Evolutionary conservation across 768 basidiomycete genomes (phyloP), one percentile per base, ranked within the genome.

Genomic region (Botryobasidium botryosum): DNA sequence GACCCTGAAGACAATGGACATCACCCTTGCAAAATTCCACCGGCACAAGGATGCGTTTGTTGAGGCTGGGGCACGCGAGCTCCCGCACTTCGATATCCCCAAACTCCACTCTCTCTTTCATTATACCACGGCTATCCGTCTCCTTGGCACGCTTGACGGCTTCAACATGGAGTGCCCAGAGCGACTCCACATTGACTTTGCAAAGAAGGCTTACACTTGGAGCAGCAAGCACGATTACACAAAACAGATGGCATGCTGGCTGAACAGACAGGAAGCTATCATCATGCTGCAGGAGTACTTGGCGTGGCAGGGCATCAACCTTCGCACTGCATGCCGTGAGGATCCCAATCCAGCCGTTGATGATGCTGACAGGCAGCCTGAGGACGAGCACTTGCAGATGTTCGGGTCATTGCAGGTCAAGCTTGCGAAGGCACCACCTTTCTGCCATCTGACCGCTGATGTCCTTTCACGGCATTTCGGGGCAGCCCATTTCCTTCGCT

Each of bases 111-210:
- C 48, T 5, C 21, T 58, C 5, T 23, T 42, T 1, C 61, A 64
- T 29, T 64, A 65, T 43, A 31, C 37, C 0, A n/a, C 47, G 0
- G 37, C 42, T 0, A 62, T 67, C 15, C 41, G 40, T 2, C 32
- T 26, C 1, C 59, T 57, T 41, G 66, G 65, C 0, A 57, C 55
- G 4, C 49, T 54, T 0, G 60, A 63, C 42, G 61, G 60, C 40
- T 61, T 54, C 51, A 62, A 62, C 46, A 63, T 59, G 0, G 64
- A 68, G 47, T 17, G 32, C 0, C 48, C 59, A 0, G 64, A 68
- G 50, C 59, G 59, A 0, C 56, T 70, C 52, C n/a, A n/a, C n/a
- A n/a, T n/a, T n/a, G n/a, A n/a, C n/a, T n/a, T n/a, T n/a, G n/a
- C n/a, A n/a, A n/a, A 40, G 62, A 58, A 4, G 35, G 63, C 60